phyloP scores from a whole-genome alignment of 202 grass and related monocot species.

The Panicum virgatum region DNA sequence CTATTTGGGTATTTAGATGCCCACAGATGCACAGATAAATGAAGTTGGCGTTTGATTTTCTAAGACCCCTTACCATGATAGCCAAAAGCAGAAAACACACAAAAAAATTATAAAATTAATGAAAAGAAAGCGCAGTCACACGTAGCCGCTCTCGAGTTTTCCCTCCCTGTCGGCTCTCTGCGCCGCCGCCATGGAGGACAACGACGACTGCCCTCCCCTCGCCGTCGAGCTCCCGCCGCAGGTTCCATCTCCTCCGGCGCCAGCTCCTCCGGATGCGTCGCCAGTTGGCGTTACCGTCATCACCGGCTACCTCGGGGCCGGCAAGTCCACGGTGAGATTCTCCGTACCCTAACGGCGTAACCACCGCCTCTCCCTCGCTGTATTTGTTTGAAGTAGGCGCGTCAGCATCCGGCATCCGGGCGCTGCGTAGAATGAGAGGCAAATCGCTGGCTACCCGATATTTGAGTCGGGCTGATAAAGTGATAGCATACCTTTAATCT shows the following conservation, averaged over 20 bases:
- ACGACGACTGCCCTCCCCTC: conserved; percentile 71
- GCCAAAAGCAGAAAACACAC: too few relatives aligned
- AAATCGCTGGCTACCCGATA: background rate
- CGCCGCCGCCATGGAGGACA: conserved; percentile 61
- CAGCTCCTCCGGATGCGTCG: background rate
- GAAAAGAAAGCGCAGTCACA: background rate
- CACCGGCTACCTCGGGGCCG: conserved; percentile 93
- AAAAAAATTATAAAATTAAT: too few relatives aligned
- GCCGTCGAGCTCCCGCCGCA: conserved; percentile 41
- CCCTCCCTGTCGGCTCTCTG: background rate
- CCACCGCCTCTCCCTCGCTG: background rate
- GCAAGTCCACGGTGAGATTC: conserved; percentile 76
- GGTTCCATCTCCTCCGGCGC: background rate
- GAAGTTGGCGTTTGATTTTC: too few relatives aligned
- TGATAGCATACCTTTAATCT: conserved; percentile 14
- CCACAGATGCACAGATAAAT: too few relatives aligned
- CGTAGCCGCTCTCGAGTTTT: background rate
- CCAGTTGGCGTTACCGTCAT: conserved; percentile 91
- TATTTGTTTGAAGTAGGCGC: background rate
- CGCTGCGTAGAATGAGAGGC: background rate
- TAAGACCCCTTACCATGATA: too few relatives aligned
- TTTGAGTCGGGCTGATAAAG: background rate
- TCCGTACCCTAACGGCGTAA: conserved; percentile 19
- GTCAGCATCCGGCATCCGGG: background rate
- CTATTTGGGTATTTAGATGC: background rate